phyloP scores from a whole-genome alignment of 2,329 filamentous ascomycete genomes.

The Fusarium graminum region DNA sequence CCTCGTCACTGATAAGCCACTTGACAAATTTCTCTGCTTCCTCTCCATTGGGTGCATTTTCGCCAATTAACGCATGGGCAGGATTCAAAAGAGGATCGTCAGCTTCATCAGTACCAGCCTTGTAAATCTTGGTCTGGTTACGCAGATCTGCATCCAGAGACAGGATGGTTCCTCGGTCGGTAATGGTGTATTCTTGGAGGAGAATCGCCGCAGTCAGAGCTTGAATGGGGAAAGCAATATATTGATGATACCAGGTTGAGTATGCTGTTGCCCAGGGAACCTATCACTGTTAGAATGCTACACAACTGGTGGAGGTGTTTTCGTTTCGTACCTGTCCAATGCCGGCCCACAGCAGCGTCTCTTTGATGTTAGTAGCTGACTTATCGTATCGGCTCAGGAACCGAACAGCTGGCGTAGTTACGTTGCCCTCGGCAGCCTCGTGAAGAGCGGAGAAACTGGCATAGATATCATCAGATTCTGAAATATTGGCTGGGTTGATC shows the following conservation, averaged over 20 bases:
- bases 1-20: conserved; percentile 37
- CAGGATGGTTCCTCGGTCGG: conserved; percentile 60
- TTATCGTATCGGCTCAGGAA: conserved; percentile 63
- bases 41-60: conserved; percentile 24
- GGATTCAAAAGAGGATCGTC: conserved; percentile 59
- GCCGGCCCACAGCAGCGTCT: conserved; percentile 59
- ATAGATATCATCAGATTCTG: conserved; percentile 48
- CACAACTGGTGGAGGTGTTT: not conserved
- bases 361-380: conserved; percentile 64
- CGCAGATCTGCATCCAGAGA: conserved; percentile 53
- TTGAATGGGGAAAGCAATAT: conserved; percentile 60
- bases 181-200: conserved; percentile 62
- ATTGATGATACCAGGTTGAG: conserved; percentile 63
- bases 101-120: conserved; percentile 52
- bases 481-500: conserved; percentile 52
- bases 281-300: not conserved
- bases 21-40: conserved; percentile 33
- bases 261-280: conserved; percentile 60
- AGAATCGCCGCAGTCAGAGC: conserved; percentile 58
- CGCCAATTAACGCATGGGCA: conserved; percentile 43
- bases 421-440: conserved; percentile 51
- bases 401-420: conserved; percentile 53
- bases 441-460: conserved; percentile 55
- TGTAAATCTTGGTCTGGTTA: conserved; percentile 55
- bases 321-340: conserved; percentile 56